Conservation (phyloP, 768 basidiomycete species). For the Phanerodontia chrysosporium region DNA sequence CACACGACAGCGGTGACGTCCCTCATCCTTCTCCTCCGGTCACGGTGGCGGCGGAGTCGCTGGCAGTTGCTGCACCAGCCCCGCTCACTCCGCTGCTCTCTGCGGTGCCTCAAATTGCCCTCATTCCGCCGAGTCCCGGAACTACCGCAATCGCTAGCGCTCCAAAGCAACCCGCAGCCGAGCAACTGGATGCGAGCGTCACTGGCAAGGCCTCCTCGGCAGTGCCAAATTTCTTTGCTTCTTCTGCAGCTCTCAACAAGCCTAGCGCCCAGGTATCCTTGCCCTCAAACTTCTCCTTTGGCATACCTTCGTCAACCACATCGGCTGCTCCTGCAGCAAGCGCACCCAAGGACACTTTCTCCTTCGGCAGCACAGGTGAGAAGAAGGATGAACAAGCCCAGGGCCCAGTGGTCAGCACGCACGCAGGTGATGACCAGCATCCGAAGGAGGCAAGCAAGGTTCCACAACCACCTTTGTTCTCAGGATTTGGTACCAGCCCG, state of each 20-base stretch:
- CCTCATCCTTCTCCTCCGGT: neutral
- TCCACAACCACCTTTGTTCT: neutral
- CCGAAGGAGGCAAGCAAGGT: neutral
- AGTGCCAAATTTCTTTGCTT: slow-evolving; percentile 65
- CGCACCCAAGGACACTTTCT: neutral
- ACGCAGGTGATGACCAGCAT: neutral
- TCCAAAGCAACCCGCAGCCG: slow-evolving; percentile 5
- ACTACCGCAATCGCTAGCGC: slow-evolving; percentile 8
- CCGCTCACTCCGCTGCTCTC: slow-evolving; percentile 12
- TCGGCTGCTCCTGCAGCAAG: neutral
- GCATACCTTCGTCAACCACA: neutral
- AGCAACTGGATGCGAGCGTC: neutral
- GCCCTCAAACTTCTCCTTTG: slow-evolving; percentile 6
- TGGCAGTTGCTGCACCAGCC: slow-evolving; percentile 6
- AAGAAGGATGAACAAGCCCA: slow-evolving; percentile 5
- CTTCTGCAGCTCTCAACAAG: slow-evolving; percentile 43
- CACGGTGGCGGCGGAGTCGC: neutral
- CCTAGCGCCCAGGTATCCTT: slow-evolving; percentile 12
- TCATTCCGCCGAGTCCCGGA: slow-evolving; percentile 27
- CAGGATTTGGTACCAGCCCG: neutral
- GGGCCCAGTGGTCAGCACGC: neutral
- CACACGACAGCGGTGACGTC: neutral
- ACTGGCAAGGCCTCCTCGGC: slow-evolving; percentile 19
- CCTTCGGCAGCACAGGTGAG: neutral
- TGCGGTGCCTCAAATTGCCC: slow-evolving; percentile 23